Conservation (phyloP, 2,329 filamentous ascomycete species). For the Graphiopsis chlorocephala region DNA sequence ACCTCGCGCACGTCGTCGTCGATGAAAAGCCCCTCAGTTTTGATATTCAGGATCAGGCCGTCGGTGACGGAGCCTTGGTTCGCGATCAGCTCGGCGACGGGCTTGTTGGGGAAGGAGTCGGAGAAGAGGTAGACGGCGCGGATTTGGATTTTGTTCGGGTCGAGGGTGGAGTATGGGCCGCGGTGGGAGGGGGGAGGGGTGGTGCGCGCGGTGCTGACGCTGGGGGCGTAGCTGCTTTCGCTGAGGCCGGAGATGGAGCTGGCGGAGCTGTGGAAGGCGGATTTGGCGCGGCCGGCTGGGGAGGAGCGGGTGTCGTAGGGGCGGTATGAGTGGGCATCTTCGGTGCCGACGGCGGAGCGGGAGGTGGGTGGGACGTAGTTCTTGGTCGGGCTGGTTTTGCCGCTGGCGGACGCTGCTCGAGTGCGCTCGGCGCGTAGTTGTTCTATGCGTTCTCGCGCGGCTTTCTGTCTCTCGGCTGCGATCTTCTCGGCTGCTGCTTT, state of each 20-base stretch:
- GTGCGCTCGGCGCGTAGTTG: slow-evolving; percentile 29
- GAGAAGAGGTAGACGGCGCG: slow-evolving; percentile 90
- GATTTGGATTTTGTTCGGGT: slow-evolving; percentile 95
- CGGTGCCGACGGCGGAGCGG: slow-evolving; percentile 58
- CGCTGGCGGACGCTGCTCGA: slow-evolving; percentile 23
- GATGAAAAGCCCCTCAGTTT: slow-evolving; percentile 92
- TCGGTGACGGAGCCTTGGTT: slow-evolving; percentile 85
- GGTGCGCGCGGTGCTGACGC: slow-evolving; percentile 77
- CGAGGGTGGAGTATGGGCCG: slow-evolving; percentile 78
- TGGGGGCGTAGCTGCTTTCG: slow-evolving; percentile 82
- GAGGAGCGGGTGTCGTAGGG: slow-evolving; percentile 31
- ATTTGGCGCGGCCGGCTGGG: slow-evolving; percentile 58
- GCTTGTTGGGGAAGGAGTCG: slow-evolving; percentile 83
- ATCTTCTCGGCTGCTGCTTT: slow-evolving; percentile 39
- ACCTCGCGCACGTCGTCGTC: slow-evolving; percentile 91
- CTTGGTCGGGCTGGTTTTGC: slow-evolving; percentile 35
- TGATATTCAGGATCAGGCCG: slow-evolving; percentile 86
- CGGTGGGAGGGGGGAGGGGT: slow-evolving; percentile 77
- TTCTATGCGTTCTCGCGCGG: slow-evolving; percentile 24
- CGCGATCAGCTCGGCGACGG: slow-evolving; percentile 83
- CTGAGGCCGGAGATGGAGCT: slow-evolving; percentile 58
- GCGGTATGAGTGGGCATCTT: slow-evolving; percentile 52
- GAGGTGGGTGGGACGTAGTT: slow-evolving; percentile 51
- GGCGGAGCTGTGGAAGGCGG: slow-evolving; percentile 34
- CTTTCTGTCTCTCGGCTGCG: slow-evolving; percentile 25